Percentiles rank a stretch among this genome's conserved stretches.
These are phyloP conservation scores for Geotrichum cucujoidarum DNA, from an alignment of 1,139 yeast species.

Conservation along the genomic window DNA sequence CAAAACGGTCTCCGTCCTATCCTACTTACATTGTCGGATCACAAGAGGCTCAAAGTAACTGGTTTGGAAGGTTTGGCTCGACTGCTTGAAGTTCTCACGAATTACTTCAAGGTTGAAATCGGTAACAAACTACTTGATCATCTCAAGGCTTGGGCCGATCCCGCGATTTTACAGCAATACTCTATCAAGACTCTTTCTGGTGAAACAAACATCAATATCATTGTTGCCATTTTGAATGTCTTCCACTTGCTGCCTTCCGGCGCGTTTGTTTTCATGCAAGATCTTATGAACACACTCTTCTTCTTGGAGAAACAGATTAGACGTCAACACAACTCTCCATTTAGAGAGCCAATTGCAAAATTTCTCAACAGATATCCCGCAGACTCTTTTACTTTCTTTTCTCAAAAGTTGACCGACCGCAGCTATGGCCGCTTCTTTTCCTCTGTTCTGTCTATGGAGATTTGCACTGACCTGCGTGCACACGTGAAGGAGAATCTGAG, in stretches of 20 bases:
- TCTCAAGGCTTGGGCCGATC: constrained; percentile 94
- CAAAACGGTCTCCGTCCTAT: constrained; percentile 95
- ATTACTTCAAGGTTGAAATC: constrained; percentile 93
- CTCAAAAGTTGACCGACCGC: constrained; percentile 61
- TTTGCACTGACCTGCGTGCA: constrained; percentile 54
- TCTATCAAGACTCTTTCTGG: constrained; percentile 72
- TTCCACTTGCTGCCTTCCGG: constrained; percentile 89
- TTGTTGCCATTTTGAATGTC: constrained; percentile 84
- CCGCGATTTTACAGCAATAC: constrained; percentile 62
- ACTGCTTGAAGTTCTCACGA: constrained; percentile 75
- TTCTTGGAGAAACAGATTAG: constrained; percentile 78
- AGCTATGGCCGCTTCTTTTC: constrained; percentile 62
- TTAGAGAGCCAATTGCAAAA: constrained; percentile 85
- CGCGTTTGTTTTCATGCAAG: constrained; percentile 89
- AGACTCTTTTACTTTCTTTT: constrained; percentile 68
- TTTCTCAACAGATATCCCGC: constrained; percentile 79
- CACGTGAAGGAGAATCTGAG: constrained; percentile 51
- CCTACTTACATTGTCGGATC: constrained; percentile 91
- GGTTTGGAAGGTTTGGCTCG: constrained; percentile 91
- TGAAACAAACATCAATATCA: constrained; percentile 76
- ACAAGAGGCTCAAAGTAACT: constrained; percentile 78
- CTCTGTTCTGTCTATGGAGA: constrained; percentile 55
- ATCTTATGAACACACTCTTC: constrained; percentile 68
- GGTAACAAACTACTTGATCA: constrained; percentile 92
- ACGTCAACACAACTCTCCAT: constrained; percentile 83